Conservation (phyloP, 1,284 basidiomycete species). For the Rhodotorula mucilaginosa region DNA sequence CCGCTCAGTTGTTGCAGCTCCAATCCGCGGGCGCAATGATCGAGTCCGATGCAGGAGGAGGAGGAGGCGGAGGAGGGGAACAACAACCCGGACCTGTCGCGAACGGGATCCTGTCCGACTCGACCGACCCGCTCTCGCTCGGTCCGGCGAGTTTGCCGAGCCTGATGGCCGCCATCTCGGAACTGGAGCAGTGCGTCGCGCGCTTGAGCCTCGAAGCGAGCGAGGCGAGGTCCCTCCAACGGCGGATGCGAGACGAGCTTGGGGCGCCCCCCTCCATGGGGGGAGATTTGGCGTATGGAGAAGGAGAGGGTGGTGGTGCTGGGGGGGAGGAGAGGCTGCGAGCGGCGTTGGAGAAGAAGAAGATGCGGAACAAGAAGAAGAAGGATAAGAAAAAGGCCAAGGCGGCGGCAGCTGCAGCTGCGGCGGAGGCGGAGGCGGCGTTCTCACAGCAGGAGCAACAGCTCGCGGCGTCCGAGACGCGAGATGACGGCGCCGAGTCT, state of each 20-base stretch:
- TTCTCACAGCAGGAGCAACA: background rate
- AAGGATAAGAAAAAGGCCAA: background rate
- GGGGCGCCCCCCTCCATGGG: background rate
- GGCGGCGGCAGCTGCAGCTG: background rate
- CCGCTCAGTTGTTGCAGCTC: background rate
- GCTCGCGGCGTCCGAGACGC: background rate
- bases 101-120: constrained; percentile 12
- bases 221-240: constrained; percentile 33
- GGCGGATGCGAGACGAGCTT: constrained; percentile 18
- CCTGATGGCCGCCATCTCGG: constrained; percentile 27
- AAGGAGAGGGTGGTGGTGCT: background rate
- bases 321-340: background rate
- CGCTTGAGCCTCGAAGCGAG: constrained; percentile 29
- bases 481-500: background rate
- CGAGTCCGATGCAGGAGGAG: too few species aligned
- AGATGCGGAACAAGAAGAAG: constrained; percentile 10
- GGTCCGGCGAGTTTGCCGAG: constrained; percentile 18
- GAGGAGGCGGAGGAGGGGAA: background rate
- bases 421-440: background rate
- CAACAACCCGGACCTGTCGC: too few species aligned
- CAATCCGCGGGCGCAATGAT: too few species aligned
- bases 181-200: constrained; percentile 34
- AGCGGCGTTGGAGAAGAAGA: background rate
- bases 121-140: constrained; percentile 7
- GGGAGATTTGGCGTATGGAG: background rate